Evolutionary conservation across 2,329 filamentous ascomycete genomes (phyloP).

Genomic region (Aureobasidium sp.): DNA sequence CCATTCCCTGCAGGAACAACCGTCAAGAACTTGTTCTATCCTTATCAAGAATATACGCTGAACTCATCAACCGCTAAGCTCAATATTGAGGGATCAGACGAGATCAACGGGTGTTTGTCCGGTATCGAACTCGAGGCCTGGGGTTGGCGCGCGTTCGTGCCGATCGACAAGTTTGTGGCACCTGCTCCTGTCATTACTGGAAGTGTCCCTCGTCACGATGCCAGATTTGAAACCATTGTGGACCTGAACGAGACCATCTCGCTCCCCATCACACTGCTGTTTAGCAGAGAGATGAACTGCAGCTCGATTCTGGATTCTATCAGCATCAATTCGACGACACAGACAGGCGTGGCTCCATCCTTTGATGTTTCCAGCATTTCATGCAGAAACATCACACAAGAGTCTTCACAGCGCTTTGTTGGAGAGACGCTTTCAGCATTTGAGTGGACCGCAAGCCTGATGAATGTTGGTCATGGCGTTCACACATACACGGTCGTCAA

Average conservation of each 20-base stretch:
- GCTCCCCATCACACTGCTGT: constrained; percentile 50
- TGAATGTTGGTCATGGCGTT: constrained; percentile 54
- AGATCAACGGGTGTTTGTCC: constrained; percentile 50
- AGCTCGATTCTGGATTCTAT: constrained; percentile 45
- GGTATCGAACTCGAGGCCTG: constrained; percentile 48
- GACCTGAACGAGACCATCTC: constrained; percentile 32
- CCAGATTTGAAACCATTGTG: constrained; percentile 46
- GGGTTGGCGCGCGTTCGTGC: constrained; percentile 56
- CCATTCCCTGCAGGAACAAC: constrained; percentile 49
- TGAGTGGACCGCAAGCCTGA: constrained; percentile 47
- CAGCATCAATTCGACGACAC: constrained; percentile 47
- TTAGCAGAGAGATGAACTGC: constrained; percentile 56
- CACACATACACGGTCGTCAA: constrained; percentile 54
- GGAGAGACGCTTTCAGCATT: constrained; percentile 49
- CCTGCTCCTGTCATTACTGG: constrained; percentile 54
- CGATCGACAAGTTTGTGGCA: constrained; percentile 41
- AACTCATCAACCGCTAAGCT: constrained; percentile 40
- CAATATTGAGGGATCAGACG: constrained; percentile 40
- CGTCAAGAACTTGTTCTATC: constrained; percentile 55
- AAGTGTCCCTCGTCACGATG: constrained; percentile 56
- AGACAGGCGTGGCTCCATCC: constrained; percentile 36
- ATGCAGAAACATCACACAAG: constrained; percentile 38
- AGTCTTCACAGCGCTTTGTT: constrained; percentile 33
- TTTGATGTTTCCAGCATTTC: constrained; percentile 40
- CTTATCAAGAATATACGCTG: constrained; percentile 50